phyloP scores from a whole-genome alignment of 441 rosid species.

The Erodium trifolium region DNA sequence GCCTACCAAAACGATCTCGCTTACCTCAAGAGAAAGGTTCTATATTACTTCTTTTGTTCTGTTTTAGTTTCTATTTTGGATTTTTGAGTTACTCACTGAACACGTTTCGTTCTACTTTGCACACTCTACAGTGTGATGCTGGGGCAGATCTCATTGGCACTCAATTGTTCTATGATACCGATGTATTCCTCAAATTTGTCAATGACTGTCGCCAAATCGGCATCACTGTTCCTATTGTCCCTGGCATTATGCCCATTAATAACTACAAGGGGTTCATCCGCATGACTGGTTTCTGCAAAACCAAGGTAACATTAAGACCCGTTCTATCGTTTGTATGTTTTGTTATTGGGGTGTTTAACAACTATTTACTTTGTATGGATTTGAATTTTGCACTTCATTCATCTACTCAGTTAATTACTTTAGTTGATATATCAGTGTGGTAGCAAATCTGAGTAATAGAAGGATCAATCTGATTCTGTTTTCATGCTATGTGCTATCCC shows the following conservation, averaged over 20 bases:
- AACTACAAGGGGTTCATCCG: conserved; percentile 93
- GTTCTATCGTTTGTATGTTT: neutral
- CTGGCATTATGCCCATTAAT: conserved; percentile 95
- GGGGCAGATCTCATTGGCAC: conserved; percentile 89
- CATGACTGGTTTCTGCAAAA: conserved; percentile 97
- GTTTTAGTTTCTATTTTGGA: neutral
- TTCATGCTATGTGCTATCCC: neutral
- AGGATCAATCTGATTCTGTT: neutral
- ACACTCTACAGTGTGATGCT: conserved; percentile 61
- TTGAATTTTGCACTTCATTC: neutral
- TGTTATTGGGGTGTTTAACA: neutral
- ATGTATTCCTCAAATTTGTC: conserved; percentile 77
- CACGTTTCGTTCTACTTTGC: neutral
- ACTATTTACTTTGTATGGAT: neutral
- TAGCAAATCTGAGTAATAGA: neutral
- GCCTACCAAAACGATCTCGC: conserved; percentile 74
- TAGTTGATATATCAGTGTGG: neutral
- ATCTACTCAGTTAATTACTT: neutral
- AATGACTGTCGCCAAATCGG: conserved; percentile 91
- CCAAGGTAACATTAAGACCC: conserved; percentile 41
- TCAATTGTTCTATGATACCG: conserved; percentile 91
- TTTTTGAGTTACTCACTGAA: neutral
- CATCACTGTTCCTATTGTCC: conserved; percentile 83
- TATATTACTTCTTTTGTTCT: neutral
- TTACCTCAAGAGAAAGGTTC: conserved; percentile 79